Evolutionary conservation across 2,329 filamentous ascomycete species (phyloP).

Genomic region (Paecilomyces sp.): DNA sequence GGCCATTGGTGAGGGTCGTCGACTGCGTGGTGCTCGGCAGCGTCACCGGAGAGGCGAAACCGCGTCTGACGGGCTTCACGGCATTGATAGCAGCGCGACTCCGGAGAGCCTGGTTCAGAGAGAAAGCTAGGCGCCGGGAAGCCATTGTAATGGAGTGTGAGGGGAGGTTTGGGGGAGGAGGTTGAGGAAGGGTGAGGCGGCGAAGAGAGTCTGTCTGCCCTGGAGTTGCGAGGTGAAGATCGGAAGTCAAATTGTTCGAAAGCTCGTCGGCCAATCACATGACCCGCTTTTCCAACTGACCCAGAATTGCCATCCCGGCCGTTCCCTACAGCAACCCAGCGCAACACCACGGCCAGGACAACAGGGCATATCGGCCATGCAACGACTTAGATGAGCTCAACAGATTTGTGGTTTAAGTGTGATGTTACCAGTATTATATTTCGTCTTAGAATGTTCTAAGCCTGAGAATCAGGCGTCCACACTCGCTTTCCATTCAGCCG

Average conservation of each 20-base stretch:
- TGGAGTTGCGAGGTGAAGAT: constrained; percentile 35
- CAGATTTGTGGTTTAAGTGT: not conserved
- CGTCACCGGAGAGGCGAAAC: constrained; percentile 77
- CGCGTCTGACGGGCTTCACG: constrained; percentile 70
- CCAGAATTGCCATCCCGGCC: constrained; percentile 24
- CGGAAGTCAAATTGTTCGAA: constrained; percentile 41
- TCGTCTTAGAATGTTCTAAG: not conserved
- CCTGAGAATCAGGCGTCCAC: not conserved
- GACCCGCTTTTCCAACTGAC: constrained; percentile 34
- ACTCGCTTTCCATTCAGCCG: not conserved
- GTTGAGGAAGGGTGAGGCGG: constrained; percentile 45
- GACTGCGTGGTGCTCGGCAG: constrained; percentile 78
- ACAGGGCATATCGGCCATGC: not conserved
- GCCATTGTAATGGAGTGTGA: constrained; percentile 59
- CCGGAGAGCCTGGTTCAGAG: constrained; percentile 84
- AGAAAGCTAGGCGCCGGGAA: constrained; percentile 93
- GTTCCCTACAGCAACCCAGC: constrained; percentile 17
- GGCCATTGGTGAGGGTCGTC: constrained; percentile 92
- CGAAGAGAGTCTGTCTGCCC: constrained; percentile 18
- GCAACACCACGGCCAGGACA: not conserved
- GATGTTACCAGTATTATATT: not conserved
- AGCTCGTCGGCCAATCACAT: constrained; percentile 37
- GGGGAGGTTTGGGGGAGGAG: constrained; percentile 32
- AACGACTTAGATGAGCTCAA: not conserved
- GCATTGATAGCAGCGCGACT: constrained; percentile 76